Percentiles rank a stretch among this genome's conserved stretches.
Conservation (phyloP, 805 yeast species). For the Metschnikowia rubicola region DNA sequence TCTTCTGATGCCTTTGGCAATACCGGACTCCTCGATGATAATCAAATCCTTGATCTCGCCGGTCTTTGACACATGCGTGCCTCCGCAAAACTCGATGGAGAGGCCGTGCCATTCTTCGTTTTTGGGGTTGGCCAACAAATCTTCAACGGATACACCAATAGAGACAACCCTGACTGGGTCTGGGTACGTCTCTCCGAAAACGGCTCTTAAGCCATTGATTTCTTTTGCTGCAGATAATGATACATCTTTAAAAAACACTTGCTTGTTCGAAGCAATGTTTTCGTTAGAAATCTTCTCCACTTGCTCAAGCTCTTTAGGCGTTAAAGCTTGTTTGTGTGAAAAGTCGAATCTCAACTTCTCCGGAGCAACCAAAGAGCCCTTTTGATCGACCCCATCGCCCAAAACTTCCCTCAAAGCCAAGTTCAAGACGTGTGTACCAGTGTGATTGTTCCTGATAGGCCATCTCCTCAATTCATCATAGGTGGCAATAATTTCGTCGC, state of each 20-base stretch:
- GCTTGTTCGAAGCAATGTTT: conserved; percentile 64
- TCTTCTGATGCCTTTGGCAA: conserved; percentile 98
- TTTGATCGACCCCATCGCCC: conserved; percentile 89
- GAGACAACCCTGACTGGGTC: conserved; percentile 98
- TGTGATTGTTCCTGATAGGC: conserved; percentile 96
- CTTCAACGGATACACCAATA: conserved; percentile 87
- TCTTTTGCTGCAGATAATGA: conserved; percentile 66
- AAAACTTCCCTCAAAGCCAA: conserved; percentile 81
- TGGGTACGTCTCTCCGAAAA: conserved; percentile 97
- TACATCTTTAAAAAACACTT: conserved; percentile 83
- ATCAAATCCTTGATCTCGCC: conserved; percentile 91
- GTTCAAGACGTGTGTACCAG: conserved; percentile 95
- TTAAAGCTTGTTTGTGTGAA: conserved; percentile 83
- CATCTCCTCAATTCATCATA: conserved; percentile 92
- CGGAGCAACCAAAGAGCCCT: conserved; percentile 93
- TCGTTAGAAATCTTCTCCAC: conserved; percentile 75
- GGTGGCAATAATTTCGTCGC: conserved; percentile 74
- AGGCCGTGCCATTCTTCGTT: conserved; percentile 71
- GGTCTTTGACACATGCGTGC: conserved; percentile 92
- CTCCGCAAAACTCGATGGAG: conserved; percentile 98
- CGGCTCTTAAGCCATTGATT: conserved; percentile 90
- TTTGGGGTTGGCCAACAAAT: conserved; percentile 65
- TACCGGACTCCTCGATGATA: conserved; percentile 91
- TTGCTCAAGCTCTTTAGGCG: conserved; percentile 63
- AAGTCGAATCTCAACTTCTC: conserved; percentile 96